Evolutionary conservation across 2,329 filamentous ascomycete genomes (phyloP), one percentile per base, ranked within the genome.

Genomic region (Monilinia aucupariae): DNA sequence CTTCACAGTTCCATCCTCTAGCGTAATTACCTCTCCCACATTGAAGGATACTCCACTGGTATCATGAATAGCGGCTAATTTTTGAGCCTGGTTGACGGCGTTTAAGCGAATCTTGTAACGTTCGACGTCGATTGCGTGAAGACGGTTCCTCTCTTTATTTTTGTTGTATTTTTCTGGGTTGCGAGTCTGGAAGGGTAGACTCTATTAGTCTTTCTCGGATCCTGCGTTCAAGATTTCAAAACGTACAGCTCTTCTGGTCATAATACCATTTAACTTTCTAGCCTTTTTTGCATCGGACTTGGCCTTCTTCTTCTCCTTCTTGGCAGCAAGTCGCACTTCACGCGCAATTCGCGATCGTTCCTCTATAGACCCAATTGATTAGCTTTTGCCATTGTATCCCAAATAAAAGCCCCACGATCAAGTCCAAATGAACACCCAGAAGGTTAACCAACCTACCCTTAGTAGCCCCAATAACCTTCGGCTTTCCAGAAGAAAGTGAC

Each of bases 121-220:
- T 64, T 75, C 73, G 17, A 64, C 30, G n/a, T 72, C 69, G 53
- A 75, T 73, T 25, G 63, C 68, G 22, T 73, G 71, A 50, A 67
- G 52, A 27, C 66, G 66, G 60, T 75, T 75, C 8, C 72, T 71
- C n/a, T 74, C 73, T 41, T 72, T 69, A 45, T 75, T 75, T 49
- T 73, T 74, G 62, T 62, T 65, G 53, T 74, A 74, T 64, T 75
- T 75, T 60, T 75, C 72, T 30, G 69, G 68, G 55, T 74, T 74
- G 53, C 68, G 68, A 30, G 71, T 74, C 72, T 73, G 48, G 15
- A 32, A 39, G 13, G 30, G 5, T 32, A 60, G 9, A 37, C 60
- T 41, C 13, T 13, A 56, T 62, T 32, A 62, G 59, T 30, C 34
- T 34, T 10, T n/a, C 7, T 49, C 8, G 1, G 25, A 62, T 2